Conservation (phyloP, 2,329 filamentous ascomycete species). For the Botrytis galanthina region DNA sequence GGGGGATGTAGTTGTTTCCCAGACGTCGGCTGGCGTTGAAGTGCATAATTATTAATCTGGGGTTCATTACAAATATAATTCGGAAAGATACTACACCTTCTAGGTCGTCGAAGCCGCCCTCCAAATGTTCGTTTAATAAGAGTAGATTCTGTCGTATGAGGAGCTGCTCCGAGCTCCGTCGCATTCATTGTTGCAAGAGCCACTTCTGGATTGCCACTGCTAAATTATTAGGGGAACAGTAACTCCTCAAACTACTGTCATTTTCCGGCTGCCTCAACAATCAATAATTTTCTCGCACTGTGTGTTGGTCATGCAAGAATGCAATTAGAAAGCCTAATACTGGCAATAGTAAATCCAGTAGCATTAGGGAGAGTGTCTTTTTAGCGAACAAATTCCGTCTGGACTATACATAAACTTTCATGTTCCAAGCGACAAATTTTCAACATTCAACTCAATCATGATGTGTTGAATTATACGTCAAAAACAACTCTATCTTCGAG, state of each 20-base stretch:
- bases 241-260: not conserved
- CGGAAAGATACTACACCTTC: conserved; percentile 25
- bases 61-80: not conserved
- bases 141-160: not conserved
- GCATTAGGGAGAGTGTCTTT: not conserved
- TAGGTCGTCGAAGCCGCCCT: not conserved
- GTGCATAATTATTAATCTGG: conserved; percentile 30
- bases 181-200: conserved; percentile 5
- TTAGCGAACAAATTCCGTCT: no score
- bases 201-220: not conserved
- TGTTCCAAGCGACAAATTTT: no score
- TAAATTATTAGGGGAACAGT: not conserved
- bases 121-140: not conserved
- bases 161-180: not conserved
- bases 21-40: conserved; percentile 40
- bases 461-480: not conserved
- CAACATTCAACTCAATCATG: not conserved
- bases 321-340: not conserved
- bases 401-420: no score
- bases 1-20: not conserved
- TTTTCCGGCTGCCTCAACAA: not conserved
- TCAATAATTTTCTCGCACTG: not conserved
- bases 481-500: not conserved
- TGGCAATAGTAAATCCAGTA: not conserved
- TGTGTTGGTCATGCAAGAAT: not conserved